Evolutionary conservation across 1,139 yeast species (phyloP).

Genomic region (Saccharomyces hybrid): DNA sequence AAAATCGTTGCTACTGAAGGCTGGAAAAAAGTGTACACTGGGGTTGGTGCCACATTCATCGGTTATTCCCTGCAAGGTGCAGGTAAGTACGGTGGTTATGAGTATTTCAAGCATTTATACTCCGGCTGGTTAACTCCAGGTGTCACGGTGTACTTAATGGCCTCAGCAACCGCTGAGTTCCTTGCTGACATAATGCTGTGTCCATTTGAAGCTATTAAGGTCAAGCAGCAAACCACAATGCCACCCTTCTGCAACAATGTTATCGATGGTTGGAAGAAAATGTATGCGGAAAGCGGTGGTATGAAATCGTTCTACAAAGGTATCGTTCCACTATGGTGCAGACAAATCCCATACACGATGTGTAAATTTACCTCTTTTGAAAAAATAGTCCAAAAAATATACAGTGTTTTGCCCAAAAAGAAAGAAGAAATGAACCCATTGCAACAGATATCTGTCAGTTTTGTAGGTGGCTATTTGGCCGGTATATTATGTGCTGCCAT

Average conservation of each 20-base stretch:
- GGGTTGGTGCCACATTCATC: slow-evolving; percentile 82
- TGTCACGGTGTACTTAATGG: slow-evolving; percentile 67
- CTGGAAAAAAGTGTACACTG: slow-evolving; percentile 65
- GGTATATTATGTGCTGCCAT: slow-evolving; percentile 93
- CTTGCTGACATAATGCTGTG: slow-evolving; percentile 83
- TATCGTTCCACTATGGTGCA: slow-evolving; percentile 81
- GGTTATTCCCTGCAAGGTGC: slow-evolving; percentile 97
- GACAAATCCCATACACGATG: slow-evolving; percentile 97
- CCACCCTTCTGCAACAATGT: slow-evolving; percentile 70
- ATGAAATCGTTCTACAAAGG: slow-evolving; percentile 75
- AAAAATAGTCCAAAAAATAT: slow-evolving; percentile 71
- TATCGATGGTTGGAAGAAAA: slow-evolving; percentile 59
- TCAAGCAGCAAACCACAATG: slow-evolving; percentile 82
- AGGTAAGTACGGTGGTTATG: slow-evolving; percentile 93
- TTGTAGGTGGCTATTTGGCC: slow-evolving; percentile 90
- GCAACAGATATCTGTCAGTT: slow-evolving; percentile 89
- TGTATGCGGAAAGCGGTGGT: slow-evolving; percentile 57
- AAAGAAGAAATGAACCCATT: slow-evolving; percentile 48
- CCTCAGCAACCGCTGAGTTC: slow-evolving; percentile 90
- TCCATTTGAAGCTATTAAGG: slow-evolving; percentile 92
- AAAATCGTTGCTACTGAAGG: slow-evolving; percentile 70
- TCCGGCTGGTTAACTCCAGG: slow-evolving; percentile 51
- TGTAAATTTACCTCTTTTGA: slow-evolving; percentile 92
- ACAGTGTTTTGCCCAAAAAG: slow-evolving; percentile 44
- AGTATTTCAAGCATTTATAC: slow-evolving; percentile 75